phyloP scores from a whole-genome alignment of 371 early-diverging fungal genomes.

The Circinella minor region DNA sequence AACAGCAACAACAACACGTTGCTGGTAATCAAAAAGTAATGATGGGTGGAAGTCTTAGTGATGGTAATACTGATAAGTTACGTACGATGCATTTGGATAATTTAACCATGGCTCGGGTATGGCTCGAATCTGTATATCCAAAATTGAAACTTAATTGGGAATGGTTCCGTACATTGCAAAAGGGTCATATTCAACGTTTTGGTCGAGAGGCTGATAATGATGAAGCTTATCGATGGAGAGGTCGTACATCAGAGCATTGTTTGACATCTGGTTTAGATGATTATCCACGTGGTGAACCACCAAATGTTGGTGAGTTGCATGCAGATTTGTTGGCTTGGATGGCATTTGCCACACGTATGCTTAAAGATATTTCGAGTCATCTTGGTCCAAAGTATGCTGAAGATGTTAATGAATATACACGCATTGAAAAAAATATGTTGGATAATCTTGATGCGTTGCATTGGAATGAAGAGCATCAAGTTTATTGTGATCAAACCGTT shows the following conservation, averaged over 20 bases:
- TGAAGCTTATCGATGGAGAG: constrained; percentile 93
- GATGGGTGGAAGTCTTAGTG: neutral
- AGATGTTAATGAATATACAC: constrained; percentile 58
- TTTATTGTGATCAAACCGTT: constrained; percentile 81
- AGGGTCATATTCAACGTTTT: constrained; percentile 67
- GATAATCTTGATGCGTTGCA: constrained; percentile 63
- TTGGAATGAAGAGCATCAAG: constrained; percentile 76
- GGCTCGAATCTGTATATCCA: constrained; percentile 69
- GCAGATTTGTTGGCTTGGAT: constrained; percentile 93
- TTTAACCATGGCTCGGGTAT: constrained; percentile 52
- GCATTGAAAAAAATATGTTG: constrained; percentile 52
- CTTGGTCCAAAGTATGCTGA: constrained; percentile 56
- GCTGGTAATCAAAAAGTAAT: constrained; percentile 9
- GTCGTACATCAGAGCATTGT: constrained; percentile 83
- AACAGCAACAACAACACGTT: constrained; percentile 7
- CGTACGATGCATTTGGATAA: constrained; percentile 55
- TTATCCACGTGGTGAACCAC: constrained; percentile 86
- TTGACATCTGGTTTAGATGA: constrained; percentile 96
- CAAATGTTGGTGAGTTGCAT: constrained; percentile 85
- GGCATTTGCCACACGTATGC: constrained; percentile 75
- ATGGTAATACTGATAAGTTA: constrained; percentile 45
- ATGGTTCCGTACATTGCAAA: constrained; percentile 86
- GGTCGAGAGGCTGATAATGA: constrained; percentile 51
- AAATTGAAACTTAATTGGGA: constrained; percentile 73
- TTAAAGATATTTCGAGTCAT: constrained; percentile 68